Percentiles rank a stretch among this genome's conserved stretches.
Conservation (phyloP, 768 basidiomycete genomes). For the Suillus variegatus region DNA sequence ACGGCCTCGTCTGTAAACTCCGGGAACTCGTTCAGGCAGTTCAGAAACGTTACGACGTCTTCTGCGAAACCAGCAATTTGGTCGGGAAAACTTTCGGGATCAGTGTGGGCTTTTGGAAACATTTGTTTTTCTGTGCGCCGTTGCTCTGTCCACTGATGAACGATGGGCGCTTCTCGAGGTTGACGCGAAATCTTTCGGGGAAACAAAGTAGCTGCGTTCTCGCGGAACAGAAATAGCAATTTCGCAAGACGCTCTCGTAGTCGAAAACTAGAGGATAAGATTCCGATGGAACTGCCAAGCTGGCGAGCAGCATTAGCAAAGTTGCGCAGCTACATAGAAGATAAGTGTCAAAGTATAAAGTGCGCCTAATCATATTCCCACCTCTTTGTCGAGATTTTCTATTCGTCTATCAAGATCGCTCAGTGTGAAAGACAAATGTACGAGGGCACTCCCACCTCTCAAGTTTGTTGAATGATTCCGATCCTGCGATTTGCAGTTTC, state of each 20-base stretch:
- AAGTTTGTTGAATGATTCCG: conserved; percentile 49
- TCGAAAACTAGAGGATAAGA: conserved; percentile 53
- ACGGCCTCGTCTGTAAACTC: conserved; percentile 56
- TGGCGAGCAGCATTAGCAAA: conserved; percentile 60
- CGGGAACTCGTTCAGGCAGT: conserved; percentile 58
- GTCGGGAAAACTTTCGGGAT: conserved; percentile 48
- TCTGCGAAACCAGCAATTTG: conserved; percentile 48
- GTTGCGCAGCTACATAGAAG: conserved; percentile 41
- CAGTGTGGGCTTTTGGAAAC: conserved; percentile 39
- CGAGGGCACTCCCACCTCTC: conserved; percentile 39
- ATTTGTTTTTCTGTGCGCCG: conserved; percentile 30
- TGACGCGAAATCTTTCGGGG: conserved; percentile 47
- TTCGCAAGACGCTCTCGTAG: conserved; percentile 52
- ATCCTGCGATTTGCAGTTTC: conserved; percentile 49
- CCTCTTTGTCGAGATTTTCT: conserved; percentile 50
- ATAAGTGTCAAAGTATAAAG: conserved; percentile 15
- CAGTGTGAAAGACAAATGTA: conserved; percentile 10
- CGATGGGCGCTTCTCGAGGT: conserved; percentile 38
- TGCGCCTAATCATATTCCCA: conserved; percentile 15
- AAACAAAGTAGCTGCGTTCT: conserved; percentile 55
- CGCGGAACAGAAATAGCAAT: conserved; percentile 51
- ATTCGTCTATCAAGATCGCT: conserved; percentile 38
- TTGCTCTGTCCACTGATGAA: conserved; percentile 36
- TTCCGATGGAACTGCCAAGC: conserved; percentile 56
- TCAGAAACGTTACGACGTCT: conserved; percentile 53